phyloP scores from a whole-genome alignment of 257 asterid species.

The Craterostigma plantagineum region DNA sequence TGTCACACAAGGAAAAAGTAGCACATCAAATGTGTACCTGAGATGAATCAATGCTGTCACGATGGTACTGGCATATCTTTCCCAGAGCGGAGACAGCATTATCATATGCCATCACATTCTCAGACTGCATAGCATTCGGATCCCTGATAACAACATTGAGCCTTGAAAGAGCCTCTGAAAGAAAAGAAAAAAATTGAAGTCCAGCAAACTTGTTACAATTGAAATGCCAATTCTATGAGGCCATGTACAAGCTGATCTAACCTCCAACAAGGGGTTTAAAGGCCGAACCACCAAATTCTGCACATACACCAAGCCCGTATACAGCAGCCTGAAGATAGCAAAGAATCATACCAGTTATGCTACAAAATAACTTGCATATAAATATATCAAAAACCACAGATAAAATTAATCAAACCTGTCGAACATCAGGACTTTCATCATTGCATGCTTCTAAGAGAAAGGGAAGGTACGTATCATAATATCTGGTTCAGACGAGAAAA shows the following conservation, averaged over 20 bases:
- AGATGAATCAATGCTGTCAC: conserved; percentile 75
- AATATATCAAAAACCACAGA: background rate
- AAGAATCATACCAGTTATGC: conserved; percentile 9
- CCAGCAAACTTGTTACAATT: background rate
- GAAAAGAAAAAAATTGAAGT: conserved; percentile 7
- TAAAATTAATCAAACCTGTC: conserved; percentile 42
- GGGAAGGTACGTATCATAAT: conserved; percentile 82
- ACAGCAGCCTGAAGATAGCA: conserved; percentile 69
- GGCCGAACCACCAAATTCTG: conserved; percentile 73
- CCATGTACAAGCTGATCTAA: conserved; percentile 12
- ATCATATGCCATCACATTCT: conserved; percentile 86
- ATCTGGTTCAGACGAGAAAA: conserved; percentile 26
- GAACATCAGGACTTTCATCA: conserved; percentile 80
- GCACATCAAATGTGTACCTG: conserved; percentile 34
- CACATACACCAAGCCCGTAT: conserved; percentile 95
- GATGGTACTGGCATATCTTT: conserved; percentile 85
- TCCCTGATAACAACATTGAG: conserved; percentile 65
- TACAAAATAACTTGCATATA: background rate
- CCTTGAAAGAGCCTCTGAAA: conserved; percentile 82
- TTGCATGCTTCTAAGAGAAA: conserved; percentile 95
- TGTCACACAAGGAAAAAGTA: background rate
- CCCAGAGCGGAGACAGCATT: conserved; percentile 97
- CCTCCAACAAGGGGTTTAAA: conserved; percentile 89
- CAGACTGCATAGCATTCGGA: conserved; percentile 53
- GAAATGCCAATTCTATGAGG: conserved; percentile 5